Conservation (phyloP, 139 green algal species). For the Chlorella sp. region DNA sequence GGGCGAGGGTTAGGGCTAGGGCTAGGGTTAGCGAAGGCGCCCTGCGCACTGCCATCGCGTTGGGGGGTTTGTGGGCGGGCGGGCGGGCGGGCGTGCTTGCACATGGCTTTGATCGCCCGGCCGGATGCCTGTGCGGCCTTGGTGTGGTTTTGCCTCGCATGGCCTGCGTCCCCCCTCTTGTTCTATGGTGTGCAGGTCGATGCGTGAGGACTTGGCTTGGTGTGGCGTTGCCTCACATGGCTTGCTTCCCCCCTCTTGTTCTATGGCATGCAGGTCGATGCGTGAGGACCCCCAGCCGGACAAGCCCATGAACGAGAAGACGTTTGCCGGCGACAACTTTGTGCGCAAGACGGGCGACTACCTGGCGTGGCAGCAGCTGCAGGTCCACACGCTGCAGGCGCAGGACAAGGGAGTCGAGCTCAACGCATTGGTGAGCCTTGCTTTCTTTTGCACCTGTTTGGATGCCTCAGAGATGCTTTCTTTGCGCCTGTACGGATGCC, state of each 20-base stretch:
- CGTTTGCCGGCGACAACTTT: constrained; percentile 92
- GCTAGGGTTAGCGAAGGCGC: too few relatives aligned
- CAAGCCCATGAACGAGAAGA: constrained; percentile 61
- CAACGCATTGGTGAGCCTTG: constrained; percentile 43
- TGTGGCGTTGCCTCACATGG: background rate
- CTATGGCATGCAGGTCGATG: constrained; percentile 67
- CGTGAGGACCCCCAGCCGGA: constrained; percentile 77
- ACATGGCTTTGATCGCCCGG: background rate
- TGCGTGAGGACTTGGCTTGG: constrained; percentile 73
- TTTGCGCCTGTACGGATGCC: too few relatives aligned
- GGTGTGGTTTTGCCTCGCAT: background rate
- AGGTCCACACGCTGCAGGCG: constrained; percentile 76
- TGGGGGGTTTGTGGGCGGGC: too few relatives aligned
- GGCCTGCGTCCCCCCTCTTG: background rate
- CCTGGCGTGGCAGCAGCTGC: constrained; percentile 72
- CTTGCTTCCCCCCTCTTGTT: background rate
- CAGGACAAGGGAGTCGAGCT: constrained; percentile 81
- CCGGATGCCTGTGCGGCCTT: background rate
- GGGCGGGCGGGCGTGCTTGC: background rate
- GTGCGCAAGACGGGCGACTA: constrained; percentile 75
- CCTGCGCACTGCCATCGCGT: too few relatives aligned
- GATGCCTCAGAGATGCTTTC: too few relatives aligned
- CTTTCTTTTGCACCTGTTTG: too few relatives aligned
- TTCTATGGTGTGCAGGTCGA: constrained; percentile 52
- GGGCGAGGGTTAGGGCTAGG: too few relatives aligned